Conservation (phyloP, 129 eudicot species). For the sunflower (Helianthus annuus) region DNA sequence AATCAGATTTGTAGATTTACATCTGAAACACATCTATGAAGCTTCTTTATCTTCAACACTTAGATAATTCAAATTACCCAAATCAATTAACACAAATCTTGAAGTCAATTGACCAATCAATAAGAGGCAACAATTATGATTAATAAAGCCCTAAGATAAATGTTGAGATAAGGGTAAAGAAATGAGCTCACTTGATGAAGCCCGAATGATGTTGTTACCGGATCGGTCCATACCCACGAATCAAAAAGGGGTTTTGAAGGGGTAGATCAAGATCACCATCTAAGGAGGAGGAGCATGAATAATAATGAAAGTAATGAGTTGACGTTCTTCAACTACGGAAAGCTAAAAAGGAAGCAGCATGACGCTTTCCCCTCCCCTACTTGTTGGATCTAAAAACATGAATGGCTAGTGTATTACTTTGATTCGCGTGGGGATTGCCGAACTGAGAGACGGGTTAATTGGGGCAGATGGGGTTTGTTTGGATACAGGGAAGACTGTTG, state of each 20-base stretch:
- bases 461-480: too few relatives aligned
- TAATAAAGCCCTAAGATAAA: neutral
- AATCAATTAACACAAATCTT: neutral
- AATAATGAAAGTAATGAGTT: neutral
- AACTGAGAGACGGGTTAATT: too few relatives aligned
- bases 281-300: neutral
- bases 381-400: constrained; percentile 22
- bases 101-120: constrained; percentile 10
- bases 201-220: constrained; percentile 1
- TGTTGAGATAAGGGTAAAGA: too few relatives aligned
- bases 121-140: neutral
- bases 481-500: too few relatives aligned
- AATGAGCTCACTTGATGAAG: constrained; percentile 21
- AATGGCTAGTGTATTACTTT: too few relatives aligned
- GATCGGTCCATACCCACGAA: constrained; percentile 21
- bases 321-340: constrained; percentile 41
- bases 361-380: constrained; percentile 28
- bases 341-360: constrained; percentile 31
- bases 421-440: too few relatives aligned
- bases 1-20: neutral
- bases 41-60: constrained; percentile 13
- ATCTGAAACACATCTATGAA: neutral
- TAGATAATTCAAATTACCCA: neutral
- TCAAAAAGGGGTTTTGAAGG: constrained; percentile 11
- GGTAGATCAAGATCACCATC: constrained; percentile 24